phyloP scores from a whole-genome alignment of 371 early-diverging fungal species.

The Apophysomyces sp. region DNA sequence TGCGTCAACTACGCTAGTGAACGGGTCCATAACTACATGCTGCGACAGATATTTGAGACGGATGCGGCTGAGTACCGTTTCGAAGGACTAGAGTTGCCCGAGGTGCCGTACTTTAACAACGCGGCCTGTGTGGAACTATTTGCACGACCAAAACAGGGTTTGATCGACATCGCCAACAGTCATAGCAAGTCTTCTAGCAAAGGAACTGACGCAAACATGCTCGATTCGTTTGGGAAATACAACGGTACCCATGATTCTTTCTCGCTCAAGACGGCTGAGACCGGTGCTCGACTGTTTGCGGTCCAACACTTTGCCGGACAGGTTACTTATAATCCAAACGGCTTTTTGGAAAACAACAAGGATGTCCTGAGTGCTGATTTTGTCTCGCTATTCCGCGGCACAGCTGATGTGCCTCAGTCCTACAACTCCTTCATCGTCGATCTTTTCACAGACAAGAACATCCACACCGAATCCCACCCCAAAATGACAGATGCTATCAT shows the following conservation, averaged over 20 bases:
- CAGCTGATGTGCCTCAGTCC: constrained; percentile 41
- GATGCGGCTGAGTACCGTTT: constrained; percentile 47
- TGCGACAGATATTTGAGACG: constrained; percentile 66
- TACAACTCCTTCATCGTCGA: constrained; percentile 46
- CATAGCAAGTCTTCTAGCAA: constrained; percentile 35
- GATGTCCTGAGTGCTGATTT: constrained; percentile 80
- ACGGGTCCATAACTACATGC: constrained; percentile 69
- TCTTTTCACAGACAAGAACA: constrained; percentile 37
- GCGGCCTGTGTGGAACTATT: constrained; percentile 54
- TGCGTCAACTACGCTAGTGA: constrained; percentile 86
- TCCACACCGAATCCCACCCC: constrained; percentile 63
- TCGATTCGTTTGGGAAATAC: constrained; percentile 39
- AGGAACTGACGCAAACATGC: constrained; percentile 37
- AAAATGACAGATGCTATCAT: constrained; percentile 59
- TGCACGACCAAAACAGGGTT: constrained; percentile 48
- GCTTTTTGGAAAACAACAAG: constrained; percentile 73
- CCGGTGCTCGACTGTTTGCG: constrained; percentile 53
- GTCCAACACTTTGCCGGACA: constrained; percentile 81
- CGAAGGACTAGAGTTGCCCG: constrained; percentile 58
- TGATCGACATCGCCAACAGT: constrained; percentile 59
- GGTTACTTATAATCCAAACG: constrained; percentile 73
- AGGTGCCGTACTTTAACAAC: constrained; percentile 52
- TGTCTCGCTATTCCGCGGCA: constrained; percentile 69
- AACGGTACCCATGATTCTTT: constrained; percentile 48
- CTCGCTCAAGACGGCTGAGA: constrained; percentile 38